Evolutionary conservation across 371 early-diverging fungal genomes (phyloP), one percentile per base, ranked within the genome.

Genomic region (Zychaea mexicana): DNA sequence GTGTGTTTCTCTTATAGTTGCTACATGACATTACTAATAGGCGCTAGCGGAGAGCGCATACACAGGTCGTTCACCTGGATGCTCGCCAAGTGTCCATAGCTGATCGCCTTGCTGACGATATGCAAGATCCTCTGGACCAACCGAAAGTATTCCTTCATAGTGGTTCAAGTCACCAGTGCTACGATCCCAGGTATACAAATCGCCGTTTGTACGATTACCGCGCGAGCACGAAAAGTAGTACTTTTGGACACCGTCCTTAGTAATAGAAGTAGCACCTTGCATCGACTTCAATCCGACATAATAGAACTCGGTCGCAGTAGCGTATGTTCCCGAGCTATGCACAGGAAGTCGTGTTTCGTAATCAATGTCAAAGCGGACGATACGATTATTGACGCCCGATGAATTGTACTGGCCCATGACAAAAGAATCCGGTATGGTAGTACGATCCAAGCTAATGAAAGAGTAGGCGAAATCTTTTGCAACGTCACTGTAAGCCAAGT

Each of bases 331-430:
- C 13, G 53, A 49, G 2, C 52, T 39, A 31, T 58, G 46, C 8
- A 15, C 9, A 13, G 36, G 36, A 30, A 59, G 32, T 31, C 53
- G 62, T 1, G 62, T 52, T 2, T 31, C 38, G 38, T 61, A 61
- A 30, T 61, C 62, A 61, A 61, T 30, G 31, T 61, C 53, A n/a
- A 61, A 61, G 31, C 62, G 62, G 0, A 52, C 52, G 26, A 61
- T 53, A 12, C 62, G n/a, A 24, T 61, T 61, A 8, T 49, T 52
- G 13, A 21, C 26, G 13, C 62, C 62, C 3, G 24, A 30, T 8
- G 42, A 33, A 13, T 61, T 31, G 30, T 61, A 61, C 19, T 61
- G 52, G 1, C 62, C 62, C 36, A 61, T 52, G 9, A 61, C 39
- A 21, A 61, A 3, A 22, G 53, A 52, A 19, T 61, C 62, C 15